Evolutionary conservation across 331 rosid genomes (phyloP), one percentile per base, ranked within the genome.

Genomic region (Acacia concinna): DNA sequence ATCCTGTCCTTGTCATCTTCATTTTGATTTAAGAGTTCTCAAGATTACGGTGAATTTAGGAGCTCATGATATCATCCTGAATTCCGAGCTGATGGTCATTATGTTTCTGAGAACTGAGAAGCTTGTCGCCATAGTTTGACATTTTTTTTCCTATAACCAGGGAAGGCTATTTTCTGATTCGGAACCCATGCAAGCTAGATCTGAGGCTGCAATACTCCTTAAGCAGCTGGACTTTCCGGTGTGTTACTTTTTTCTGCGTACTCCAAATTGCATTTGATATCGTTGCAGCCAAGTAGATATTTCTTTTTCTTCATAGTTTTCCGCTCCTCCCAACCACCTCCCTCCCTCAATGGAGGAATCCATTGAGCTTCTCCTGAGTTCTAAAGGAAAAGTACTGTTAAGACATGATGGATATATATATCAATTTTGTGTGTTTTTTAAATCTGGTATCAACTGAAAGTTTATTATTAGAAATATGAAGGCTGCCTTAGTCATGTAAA

Each of bases 191-290:
- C 94, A 95, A 84, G 87, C 84, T 64, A 93, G 97, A 89, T 97
- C 97, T n/a, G 98, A 95, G 86, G 97, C 96, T 86, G 97, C 96
- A 60, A 85, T 90, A 78, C 98, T 90, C 78, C 96, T 93, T 78
- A 93, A 93, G 90, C 90, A 84, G 83, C 80, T 95, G 86, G 83
- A 95, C 81, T 89, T 86, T 83, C 93, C 93, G 79, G 98, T 95
- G 73, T 62, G 89, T 85, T 2, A 76, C 76, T 79, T 59, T 43
- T 47, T 75, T 25, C 54, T 34, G 10, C 60, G 20, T 63, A 12
- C 54, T 68, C 44, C 38, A 18, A 76, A 13, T 8, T 14, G 2
- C 78, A 43, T 35, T 62, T 67, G 43, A 60, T 60, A 44, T 68
- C 12, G 12, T 23, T 68, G 32, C 46, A 23, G 34, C 35, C 54